Conservation (phyloP, 441 rosid species). For the Hura crepitans region DNA sequence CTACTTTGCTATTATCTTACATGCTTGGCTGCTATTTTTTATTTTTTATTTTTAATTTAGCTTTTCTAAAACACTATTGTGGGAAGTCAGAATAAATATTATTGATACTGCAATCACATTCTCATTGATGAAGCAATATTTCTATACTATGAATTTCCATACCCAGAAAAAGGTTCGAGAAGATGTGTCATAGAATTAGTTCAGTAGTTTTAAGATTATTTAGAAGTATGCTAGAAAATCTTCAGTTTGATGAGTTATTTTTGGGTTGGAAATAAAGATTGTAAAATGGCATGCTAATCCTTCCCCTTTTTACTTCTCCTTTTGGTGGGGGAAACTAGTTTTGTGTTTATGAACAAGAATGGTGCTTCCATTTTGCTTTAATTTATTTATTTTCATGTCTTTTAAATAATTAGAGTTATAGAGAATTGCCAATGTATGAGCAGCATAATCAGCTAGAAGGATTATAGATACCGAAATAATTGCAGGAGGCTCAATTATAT, state of each 20-base stretch:
- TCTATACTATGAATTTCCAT: neutral
- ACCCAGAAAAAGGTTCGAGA: neutral
- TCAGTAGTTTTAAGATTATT: neutral
- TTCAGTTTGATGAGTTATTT: neutral
- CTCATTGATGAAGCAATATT: neutral
- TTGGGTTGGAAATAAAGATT: neutral
- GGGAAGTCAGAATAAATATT: neutral
- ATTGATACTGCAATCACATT: neutral
- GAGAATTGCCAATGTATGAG: neutral
- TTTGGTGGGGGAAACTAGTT: neutral
- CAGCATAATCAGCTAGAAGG: neutral
- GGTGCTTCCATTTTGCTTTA: neutral
- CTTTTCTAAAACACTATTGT: too few species aligned
- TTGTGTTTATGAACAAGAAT: neutral
- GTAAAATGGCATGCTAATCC: neutral
- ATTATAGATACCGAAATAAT: neutral
- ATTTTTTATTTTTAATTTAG: neutral
- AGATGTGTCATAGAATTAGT: neutral
- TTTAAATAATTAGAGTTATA: neutral
- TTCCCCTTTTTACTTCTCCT: neutral
- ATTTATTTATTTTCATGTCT: neutral
- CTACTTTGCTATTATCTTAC: neutral
- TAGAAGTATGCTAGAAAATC: constrained; percentile 3
- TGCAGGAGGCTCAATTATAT: constrained; percentile 86
- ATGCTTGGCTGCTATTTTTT: neutral